phyloP scores from a whole-genome alignment of 1,284 basidiomycete genomes.

The Rhodotorula sp. region DNA sequence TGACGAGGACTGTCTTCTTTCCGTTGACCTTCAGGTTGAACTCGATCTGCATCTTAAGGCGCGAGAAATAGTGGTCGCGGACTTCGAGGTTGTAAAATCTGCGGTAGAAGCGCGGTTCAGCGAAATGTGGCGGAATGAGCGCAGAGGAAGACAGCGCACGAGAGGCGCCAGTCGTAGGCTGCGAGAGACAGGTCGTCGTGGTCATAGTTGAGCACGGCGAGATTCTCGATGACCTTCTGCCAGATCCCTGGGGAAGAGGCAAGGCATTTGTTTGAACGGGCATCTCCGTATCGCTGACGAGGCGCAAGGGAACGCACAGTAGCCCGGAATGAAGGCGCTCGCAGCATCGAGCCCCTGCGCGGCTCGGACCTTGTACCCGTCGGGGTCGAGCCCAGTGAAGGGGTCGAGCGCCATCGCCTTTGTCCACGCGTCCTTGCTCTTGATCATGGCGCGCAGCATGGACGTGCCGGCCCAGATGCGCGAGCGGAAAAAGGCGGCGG shows the following conservation, averaged over 20 bases:
- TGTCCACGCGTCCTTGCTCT: constrained; percentile 86
- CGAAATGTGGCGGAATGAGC: too few relatives aligned
- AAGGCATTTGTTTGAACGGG: background rate
- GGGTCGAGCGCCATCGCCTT: constrained; percentile 86
- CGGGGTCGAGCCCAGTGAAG: constrained; percentile 80
- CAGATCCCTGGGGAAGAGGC: constrained; percentile 42
- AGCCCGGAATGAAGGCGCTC: constrained; percentile 80
- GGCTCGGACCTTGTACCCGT: constrained; percentile 62
- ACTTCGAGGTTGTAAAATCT: constrained; percentile 88
- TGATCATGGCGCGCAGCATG: constrained; percentile 83
- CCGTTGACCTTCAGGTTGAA: constrained; percentile 70
- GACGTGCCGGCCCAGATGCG: constrained; percentile 80
- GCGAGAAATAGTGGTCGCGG: constrained; percentile 89
- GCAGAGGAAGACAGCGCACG: constrained; percentile 7
- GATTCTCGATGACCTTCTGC: constrained; percentile 45
- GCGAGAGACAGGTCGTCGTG: constrained; percentile 74
- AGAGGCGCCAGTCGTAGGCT: constrained; percentile 41
- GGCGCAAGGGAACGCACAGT: constrained; percentile 21
- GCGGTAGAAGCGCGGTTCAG: background rate
- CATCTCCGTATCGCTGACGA: too few relatives aligned
- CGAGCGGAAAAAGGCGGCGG: constrained; percentile 75
- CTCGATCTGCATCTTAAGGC: constrained; percentile 82
- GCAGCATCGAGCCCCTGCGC: constrained; percentile 80
- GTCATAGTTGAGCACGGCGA: constrained; percentile 75
- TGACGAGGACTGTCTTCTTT: constrained; percentile 81